Conservation (phyloP, 129 eudicot species). For the Tanacetum coccineum region DNA sequence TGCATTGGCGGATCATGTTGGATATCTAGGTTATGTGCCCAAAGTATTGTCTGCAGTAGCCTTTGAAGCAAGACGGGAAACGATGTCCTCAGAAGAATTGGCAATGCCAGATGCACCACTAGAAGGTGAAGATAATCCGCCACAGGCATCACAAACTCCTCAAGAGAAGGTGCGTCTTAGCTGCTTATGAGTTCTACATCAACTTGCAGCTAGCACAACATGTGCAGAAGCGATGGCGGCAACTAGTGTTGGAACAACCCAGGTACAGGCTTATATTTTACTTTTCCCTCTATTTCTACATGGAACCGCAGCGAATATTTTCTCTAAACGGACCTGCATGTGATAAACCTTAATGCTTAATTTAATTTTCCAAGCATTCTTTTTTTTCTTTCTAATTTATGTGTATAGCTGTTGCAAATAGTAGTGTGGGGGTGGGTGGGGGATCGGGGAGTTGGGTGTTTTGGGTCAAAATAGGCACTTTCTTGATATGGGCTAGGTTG, state of each 20-base stretch:
- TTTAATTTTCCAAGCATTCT: not conserved
- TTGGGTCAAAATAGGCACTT: too few species aligned
- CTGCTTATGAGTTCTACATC: slow-evolving; percentile 93
- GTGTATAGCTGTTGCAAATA: too few species aligned
- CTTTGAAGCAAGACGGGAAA: slow-evolving; percentile 82
- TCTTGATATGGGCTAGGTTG: too few species aligned
- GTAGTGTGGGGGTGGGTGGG: too few species aligned
- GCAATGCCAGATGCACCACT: slow-evolving; percentile 34
- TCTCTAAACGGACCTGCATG: too few species aligned
- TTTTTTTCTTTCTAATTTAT: not conserved
- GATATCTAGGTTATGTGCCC: slow-evolving; percentile 90
- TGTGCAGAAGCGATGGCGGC: slow-evolving; percentile 99
- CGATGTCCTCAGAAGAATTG: slow-evolving; percentile 59
- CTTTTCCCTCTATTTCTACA: not conserved
- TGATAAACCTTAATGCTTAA: not conserved
- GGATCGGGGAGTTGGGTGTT: too few species aligned
- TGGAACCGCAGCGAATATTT: not conserved
- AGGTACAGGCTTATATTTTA: slow-evolving; percentile 46
- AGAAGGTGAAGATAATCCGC: slow-evolving; percentile 52
- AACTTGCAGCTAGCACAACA: slow-evolving; percentile 92
- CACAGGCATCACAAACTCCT: slow-evolving; percentile 62
- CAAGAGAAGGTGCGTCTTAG: slow-evolving; percentile 93
- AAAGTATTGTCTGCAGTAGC: slow-evolving; percentile 90
- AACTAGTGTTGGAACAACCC: slow-evolving; percentile 94
- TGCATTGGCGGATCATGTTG: slow-evolving; percentile 95